Percentiles rank a stretch among this genome's conserved stretches.
phyloP scores from a whole-genome alignment of 352 stramenopile genomes.

The Globisporangium cederbergense region DNA sequence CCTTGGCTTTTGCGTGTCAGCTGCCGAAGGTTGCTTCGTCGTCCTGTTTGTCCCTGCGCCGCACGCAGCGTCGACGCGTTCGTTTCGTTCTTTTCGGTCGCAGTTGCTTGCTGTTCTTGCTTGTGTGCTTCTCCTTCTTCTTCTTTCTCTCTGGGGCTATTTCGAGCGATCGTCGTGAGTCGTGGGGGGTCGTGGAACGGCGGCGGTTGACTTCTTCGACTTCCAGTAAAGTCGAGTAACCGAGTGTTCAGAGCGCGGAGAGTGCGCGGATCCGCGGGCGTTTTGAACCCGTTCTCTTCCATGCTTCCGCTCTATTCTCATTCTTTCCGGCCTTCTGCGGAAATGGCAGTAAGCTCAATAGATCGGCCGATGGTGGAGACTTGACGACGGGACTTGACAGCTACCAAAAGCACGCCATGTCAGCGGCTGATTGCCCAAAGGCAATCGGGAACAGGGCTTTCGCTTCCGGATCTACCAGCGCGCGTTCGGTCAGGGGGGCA shows the following conservation, averaged over 20 bases:
- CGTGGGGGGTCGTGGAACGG: background rate
- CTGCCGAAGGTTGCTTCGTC: background rate
- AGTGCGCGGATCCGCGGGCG: background rate
- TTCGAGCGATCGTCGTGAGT: background rate
- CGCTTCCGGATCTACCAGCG: too few species aligned
- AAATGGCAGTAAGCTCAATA: too few species aligned
- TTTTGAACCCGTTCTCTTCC: slow-evolving; percentile 1
- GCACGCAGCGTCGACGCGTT: background rate
- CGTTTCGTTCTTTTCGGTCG: background rate
- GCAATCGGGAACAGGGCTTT: too few species aligned
- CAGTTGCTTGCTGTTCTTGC: too few species aligned
- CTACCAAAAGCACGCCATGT: too few species aligned
- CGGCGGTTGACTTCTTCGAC: background rate
- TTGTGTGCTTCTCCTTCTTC: background rate
- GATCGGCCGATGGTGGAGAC: too few species aligned
- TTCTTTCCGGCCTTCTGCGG: background rate
- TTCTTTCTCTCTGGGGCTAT: background rate
- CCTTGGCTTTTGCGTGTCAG: background rate
- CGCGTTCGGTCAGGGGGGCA: too few species aligned
- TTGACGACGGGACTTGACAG: too few species aligned
- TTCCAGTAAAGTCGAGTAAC: too few species aligned
- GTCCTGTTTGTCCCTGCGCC: background rate
- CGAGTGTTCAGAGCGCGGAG: slow-evolving; percentile 5
- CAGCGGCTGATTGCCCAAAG: too few species aligned
- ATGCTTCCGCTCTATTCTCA: background rate